Evolutionary conservation across 2,329 filamentous ascomycete species (phyloP), one percentile per base, ranked within the genome.

Genomic region (Calonectria montana): DNA sequence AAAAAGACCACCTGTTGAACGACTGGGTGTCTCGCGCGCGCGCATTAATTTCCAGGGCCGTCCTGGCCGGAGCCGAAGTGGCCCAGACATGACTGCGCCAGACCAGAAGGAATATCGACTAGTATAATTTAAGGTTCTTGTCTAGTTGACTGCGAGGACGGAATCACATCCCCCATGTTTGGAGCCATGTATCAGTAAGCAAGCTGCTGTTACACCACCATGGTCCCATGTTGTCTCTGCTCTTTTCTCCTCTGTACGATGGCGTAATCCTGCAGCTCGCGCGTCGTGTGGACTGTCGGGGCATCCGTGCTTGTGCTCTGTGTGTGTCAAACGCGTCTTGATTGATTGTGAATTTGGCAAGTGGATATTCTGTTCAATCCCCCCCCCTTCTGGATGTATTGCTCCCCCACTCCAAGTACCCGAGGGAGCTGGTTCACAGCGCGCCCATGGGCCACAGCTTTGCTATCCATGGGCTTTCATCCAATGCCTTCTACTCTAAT

Each of bases 221-320:
- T 25, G 31, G 16, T 59, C 53, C 64, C 53, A 45, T 27, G 64
- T 55, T 47, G 45, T 37, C 35, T 31, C n/a, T 63, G 55, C 48
- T 64, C 50, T 59, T 55, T 21, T 47, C 50, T 61, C 43, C 31
- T 57, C 59, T 65, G 61, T 69, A 57, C 55, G 53, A 69, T 72
- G 66, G 66, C 70, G 70, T 69, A 72, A 69, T 62, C 53, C n/a
- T 62, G 45, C 70, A 65, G 43, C 21, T 63, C 47, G 45, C 67
- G 37, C 29, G 64, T 64, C 57, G 53, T 64, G 41, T 47, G 45
- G 21, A 53, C 29, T 47, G 21, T 72, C 70, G 70, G 70, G 37
- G 62, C 29, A 48, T 69, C 69, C 70, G 66, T 29, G 53, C 53
- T 15, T 39, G 53, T 65, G 50, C 67, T 47, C 43, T 45, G 47